A percentile compares a stretch with the other conserved stretches of the same genome.
Evolutionary conservation across 768 basidiomycete species (phyloP).

Genomic region (Lyophyllum shimeji): DNA sequence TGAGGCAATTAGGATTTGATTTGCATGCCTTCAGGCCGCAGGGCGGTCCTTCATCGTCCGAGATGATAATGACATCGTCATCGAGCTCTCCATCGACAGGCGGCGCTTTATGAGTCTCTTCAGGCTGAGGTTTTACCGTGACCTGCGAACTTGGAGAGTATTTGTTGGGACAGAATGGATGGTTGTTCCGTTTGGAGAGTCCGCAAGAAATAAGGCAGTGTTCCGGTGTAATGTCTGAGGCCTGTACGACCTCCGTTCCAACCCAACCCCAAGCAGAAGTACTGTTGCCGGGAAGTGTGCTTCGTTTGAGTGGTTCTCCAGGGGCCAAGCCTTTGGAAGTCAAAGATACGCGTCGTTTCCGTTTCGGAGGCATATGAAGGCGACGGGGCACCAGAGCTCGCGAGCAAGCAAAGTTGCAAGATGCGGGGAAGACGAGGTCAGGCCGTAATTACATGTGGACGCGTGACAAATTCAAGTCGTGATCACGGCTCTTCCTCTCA

Average conservation of each 20-base stretch:
- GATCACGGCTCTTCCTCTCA: neutral
- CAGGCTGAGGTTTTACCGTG: conserved; percentile 8
- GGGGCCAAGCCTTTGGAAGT: conserved; percentile 51
- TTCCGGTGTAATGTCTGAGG: conserved; percentile 61
- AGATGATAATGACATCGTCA: conserved; percentile 68
- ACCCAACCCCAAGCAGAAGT: conserved; percentile 81
- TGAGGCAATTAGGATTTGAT: conserved; percentile 81
- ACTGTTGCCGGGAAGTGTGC: conserved; percentile 43
- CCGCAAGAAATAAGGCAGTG: conserved; percentile 72
- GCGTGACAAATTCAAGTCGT: conserved; percentile 7
- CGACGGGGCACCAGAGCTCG: neutral
- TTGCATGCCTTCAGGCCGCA: conserved; percentile 71
- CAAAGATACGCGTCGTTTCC: conserved; percentile 52
- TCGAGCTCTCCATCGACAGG: conserved; percentile 42
- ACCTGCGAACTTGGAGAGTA: conserved; percentile 31
- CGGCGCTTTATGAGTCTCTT: conserved; percentile 10
- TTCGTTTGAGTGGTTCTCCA: conserved; percentile 63
- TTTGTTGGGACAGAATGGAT: conserved; percentile 60
- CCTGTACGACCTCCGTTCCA: conserved; percentile 55
- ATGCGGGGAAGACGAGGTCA: conserved; percentile 9
- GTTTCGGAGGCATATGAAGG: conserved; percentile 52
- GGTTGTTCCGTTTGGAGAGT: conserved; percentile 48
- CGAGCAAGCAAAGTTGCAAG: conserved; percentile 9
- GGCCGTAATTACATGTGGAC: conserved; percentile 11
- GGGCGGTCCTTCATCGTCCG: conserved; percentile 57